phyloP scores from a whole-genome alignment of 192 early-diverging fungal genomes.

The Backusella circina region DNA sequence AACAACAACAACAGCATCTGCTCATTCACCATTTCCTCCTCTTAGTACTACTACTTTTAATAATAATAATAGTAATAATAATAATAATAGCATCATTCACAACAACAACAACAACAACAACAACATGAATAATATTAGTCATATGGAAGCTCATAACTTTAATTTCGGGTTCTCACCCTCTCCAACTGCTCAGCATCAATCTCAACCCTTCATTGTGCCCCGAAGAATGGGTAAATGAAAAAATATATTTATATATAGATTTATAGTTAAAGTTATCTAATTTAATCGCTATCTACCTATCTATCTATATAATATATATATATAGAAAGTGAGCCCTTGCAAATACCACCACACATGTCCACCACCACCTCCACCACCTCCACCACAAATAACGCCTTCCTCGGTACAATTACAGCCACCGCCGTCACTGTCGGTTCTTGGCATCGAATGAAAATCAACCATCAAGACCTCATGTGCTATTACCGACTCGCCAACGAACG shows the following conservation, averaged over 20 bases:
- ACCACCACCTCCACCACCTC: background rate
- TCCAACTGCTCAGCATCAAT: background rate
- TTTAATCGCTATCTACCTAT: too few relatives aligned
- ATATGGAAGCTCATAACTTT: background rate
- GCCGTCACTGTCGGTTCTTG: conserved; percentile 59
- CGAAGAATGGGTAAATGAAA: background rate
- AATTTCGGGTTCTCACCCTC: background rate
- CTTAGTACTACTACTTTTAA: background rate
- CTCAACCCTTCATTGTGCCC: background rate
- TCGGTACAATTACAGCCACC: conserved; percentile 39
- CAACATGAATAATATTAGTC: background rate
- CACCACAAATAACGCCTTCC: background rate
- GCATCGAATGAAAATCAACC: conserved; percentile 56
- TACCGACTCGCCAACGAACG: conserved; percentile 42
- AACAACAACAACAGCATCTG: background rate
- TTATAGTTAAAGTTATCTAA: background rate
- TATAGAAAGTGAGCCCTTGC: conserved; percentile 11
- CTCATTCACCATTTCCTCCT: background rate
- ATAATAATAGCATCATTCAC: background rate
- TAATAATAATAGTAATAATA: background rate
- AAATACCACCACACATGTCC: background rate
- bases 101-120: background rate
- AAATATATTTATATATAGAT: background rate
- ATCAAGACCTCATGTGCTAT: conserved; percentile 52
- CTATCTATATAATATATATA: background rate